Evolutionary conservation across 2,329 filamentous ascomycete genomes (phyloP).

Genomic region (Stagonosporopsis cucurbitacearum): DNA sequence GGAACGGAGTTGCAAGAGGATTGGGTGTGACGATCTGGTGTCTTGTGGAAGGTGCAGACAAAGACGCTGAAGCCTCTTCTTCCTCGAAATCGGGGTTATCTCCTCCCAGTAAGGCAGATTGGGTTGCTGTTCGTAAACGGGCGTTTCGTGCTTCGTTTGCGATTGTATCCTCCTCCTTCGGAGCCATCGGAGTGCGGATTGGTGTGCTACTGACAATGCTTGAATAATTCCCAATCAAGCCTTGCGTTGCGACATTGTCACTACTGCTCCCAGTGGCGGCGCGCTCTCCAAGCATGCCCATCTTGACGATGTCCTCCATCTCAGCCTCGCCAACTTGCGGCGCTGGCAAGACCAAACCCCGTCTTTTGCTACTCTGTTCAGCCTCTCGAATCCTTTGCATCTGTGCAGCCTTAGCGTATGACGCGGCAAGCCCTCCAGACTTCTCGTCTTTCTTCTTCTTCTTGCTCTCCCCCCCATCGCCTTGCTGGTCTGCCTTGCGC

Average conservation of each 20-base stretch:
- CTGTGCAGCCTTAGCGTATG: constrained; percentile 90
- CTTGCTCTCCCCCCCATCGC: constrained; percentile 78
- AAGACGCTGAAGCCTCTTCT: constrained; percentile 81
- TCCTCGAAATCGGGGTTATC: constrained; percentile 91
- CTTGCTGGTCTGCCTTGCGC: constrained; percentile 89
- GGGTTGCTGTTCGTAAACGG: constrained; percentile 86
- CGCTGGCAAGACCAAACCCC: constrained; percentile 79
- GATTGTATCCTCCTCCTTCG: constrained; percentile 92
- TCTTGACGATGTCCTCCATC: constrained; percentile 97
- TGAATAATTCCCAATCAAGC: constrained; percentile 86
- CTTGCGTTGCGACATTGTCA: constrained; percentile 84
- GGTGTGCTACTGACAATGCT: constrained; percentile 81
- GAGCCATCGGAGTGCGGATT: constrained; percentile 88
- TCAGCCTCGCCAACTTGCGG: constrained; percentile 94
- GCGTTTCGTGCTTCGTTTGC: constrained; percentile 97
- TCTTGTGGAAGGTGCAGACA: constrained; percentile 81
- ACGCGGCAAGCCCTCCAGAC: constrained; percentile 77
- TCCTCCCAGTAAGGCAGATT: constrained; percentile 90
- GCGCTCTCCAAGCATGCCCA: constrained; percentile 91
- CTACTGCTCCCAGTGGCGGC: constrained; percentile 79
- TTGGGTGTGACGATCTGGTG: constrained; percentile 91
- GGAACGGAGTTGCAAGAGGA: constrained; percentile 88
- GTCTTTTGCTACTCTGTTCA: constrained; percentile 93
- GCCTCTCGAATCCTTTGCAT: constrained; percentile 95
- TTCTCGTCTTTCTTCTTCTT: constrained; percentile 85